Base-by-base conservation (phyloP, 2,329 filamentous ascomycete genomes). In the Colletotrichum spaethianum region DNA sequence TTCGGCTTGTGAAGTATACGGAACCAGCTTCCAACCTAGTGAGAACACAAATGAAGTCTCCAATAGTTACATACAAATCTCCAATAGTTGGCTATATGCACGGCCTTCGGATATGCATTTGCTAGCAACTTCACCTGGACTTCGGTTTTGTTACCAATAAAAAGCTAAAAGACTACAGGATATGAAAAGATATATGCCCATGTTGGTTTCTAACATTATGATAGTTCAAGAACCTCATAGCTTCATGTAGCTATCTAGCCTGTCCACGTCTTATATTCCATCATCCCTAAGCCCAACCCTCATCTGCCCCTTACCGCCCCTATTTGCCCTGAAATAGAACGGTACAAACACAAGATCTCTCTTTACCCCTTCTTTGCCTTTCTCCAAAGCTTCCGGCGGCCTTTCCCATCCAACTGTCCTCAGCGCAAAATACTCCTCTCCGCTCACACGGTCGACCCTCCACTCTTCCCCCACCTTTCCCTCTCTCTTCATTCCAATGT, bases 311-410 rank as follows among this genome's bases (percentile, higher is more conserved):
- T 80, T 85, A 0, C 88, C 88, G 3, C 86, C 86, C 42, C 88
- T 79, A 73, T 90, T 90, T 20, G 86, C 87, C 20, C 88, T 80
- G 67, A 88, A 83, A 75, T 87, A 88, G 74, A 89, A 90, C 26
- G 88, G 88, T 55, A 90, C 79, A 77, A 89, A 89, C 1, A 81
- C 77, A 52, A 90, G 77, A 4, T 84, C 80, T 42, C 75, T 73
- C 60, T 64, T 53, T 4, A 44, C 44, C 0, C 75, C 70, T 62
- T 75, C 62, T 36, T 73, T 74, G 26, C 73, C 75, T 52, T 62
- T 57, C 52, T 55, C 38, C 74, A 75, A 72, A 63, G 70, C 74
- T 63, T 70, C 75, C 69, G 76, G 69, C 38, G 55, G 42, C 26
- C 70, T 68, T 4, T 73, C 62, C 76, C 74, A 77, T 4, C 76